A percentile compares a stretch with the other conserved stretches of the same genome.
Evolutionary conservation across 805 yeast genomes (phyloP).

Genomic region (Ogataea trehalophila): DNA sequence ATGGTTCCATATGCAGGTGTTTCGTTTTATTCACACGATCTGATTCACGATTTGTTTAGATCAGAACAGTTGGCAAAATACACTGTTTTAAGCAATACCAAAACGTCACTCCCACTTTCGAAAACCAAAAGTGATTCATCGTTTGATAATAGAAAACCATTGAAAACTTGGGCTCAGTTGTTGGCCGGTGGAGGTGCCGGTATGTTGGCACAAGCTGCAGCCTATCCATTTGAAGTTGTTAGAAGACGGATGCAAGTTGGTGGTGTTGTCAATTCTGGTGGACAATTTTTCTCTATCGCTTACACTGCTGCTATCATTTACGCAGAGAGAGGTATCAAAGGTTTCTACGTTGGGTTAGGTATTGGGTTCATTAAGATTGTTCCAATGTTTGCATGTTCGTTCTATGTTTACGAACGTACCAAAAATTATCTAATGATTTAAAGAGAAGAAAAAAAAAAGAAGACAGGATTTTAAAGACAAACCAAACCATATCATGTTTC

Average conservation of each 20-base stretch:
- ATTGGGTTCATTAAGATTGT: constrained; percentile 93
- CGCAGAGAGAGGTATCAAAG: constrained; percentile 72
- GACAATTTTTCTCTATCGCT: constrained; percentile 48
- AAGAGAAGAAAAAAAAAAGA: not conserved
- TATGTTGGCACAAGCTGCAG: constrained; percentile 90
- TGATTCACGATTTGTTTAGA: constrained; percentile 80
- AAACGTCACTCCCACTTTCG: constrained; percentile 6
- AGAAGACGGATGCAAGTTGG: constrained; percentile 96
- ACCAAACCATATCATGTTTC: no score
- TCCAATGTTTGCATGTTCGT: constrained; percentile 97
- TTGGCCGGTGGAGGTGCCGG: constrained; percentile 96
- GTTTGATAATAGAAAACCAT: constrained; percentile 52
- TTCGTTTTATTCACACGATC: constrained; percentile 90
- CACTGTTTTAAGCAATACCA: constrained; percentile 35
- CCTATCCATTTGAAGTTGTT: constrained; percentile 90
- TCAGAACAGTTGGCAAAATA: constrained; percentile 49
- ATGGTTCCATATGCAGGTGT: constrained; percentile 99
- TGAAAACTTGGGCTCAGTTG: constrained; percentile 88
- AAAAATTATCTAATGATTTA: constrained; percentile 66
- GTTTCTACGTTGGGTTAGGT: constrained; percentile 90
- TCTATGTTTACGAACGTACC: constrained; percentile 86
- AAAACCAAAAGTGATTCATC: constrained; percentile 31
- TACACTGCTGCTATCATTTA: constrained; percentile 57
- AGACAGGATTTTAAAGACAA: no score
- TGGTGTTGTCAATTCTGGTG: constrained; percentile 58